Conservation (phyloP, 306 rosid genomes). For the Cucurbita ficifolia region DNA sequence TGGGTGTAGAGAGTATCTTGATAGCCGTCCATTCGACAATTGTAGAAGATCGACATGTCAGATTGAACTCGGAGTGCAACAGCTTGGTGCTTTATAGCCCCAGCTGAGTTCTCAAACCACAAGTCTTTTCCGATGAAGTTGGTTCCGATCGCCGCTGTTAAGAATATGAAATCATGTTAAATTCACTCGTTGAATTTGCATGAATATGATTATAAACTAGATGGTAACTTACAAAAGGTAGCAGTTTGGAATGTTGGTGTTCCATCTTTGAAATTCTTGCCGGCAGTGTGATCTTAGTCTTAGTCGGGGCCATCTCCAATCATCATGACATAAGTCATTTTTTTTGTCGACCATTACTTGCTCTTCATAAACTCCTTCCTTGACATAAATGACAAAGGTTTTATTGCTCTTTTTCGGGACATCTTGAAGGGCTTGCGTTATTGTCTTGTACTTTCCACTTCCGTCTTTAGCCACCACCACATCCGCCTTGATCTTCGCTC, state of each 20-base stretch:
- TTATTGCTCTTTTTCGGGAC: constrained; percentile 17
- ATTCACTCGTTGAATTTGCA: no score
- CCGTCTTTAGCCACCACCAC: constrained; percentile 41
- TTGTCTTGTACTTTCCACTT: constrained; percentile 25
- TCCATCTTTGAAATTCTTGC: constrained; percentile 23
- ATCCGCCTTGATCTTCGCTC: not conserved
- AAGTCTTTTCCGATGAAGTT: constrained; percentile 28
- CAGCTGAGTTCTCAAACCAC: constrained; percentile 21
- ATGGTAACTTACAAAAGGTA: constrained; percentile 23
- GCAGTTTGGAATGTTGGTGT: constrained; percentile 22
- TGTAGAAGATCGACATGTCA: constrained; percentile 14
- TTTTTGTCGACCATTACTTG: no score
- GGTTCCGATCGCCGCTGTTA: constrained; percentile 23
- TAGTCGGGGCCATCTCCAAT: constrained; percentile 44
- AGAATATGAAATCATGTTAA: no score
- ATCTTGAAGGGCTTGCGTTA: constrained; percentile 20
- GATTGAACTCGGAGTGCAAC: constrained; percentile 15
- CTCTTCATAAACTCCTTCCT: constrained; percentile 35
- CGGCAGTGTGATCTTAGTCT: constrained; percentile 24
- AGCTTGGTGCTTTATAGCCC: constrained; percentile 16
- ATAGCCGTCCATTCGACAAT: constrained; percentile 13
- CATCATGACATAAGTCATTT: constrained; percentile 19
- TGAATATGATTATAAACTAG: no score
- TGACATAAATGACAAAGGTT: constrained; percentile 34
- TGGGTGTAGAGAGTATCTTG: constrained; percentile 23